Base-by-base conservation (phyloP, 2,329 filamentous ascomycete species). In the Colletotrichum horii region DNA sequence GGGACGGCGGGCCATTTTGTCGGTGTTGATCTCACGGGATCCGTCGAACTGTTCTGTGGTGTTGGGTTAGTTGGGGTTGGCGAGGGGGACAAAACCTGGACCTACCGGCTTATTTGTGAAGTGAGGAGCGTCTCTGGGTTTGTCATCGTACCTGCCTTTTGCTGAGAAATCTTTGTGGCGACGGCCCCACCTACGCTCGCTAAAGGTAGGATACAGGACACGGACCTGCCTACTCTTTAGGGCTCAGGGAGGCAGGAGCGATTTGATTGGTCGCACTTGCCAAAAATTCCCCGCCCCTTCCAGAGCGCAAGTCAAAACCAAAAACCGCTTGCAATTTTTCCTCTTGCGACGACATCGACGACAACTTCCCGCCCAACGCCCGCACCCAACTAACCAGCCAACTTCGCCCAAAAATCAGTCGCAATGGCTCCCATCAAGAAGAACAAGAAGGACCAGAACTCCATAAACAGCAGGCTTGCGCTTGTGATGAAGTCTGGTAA, bases 1-100 rank as follows among this genome's bases (percentile, higher is more conserved):
- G 87, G 97, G 97, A 94, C 97, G 96, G 90, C 97, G 96, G 87
- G 97, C 97, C 97, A 99, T 99, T 92, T 94, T 96, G 94, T 93
- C 92, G 89, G 91, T 78, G 90, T 89, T 92, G 74, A 76, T 76
- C 74, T 76, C 71, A 38, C 83, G 81, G 83, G 83, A 79, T 83
- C 84, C 74, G 70, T 76, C 71, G 79, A 82, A 80, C 82, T 78
- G 77, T 73, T 77, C 68, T 79, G 79, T 85, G 83, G 79, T 83
- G 82, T 75, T 36, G 30, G 55, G 83, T 82, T 82, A 80, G 81
- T 81, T 22, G 79, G 80, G 78, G 79, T 30, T 61, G 55, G 78
- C 75, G 80, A 81, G 77, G 73, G 30, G 58, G 77, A 79, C 77
- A 34, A 58, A 26, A 76, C 48, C 64, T 66, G 70, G 74, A 64